A percentile compares a stretch with the other conserved stretches of the same genome.
Conservation (phyloP, 129 eudicot species). For the Arctium lappa region DNA sequence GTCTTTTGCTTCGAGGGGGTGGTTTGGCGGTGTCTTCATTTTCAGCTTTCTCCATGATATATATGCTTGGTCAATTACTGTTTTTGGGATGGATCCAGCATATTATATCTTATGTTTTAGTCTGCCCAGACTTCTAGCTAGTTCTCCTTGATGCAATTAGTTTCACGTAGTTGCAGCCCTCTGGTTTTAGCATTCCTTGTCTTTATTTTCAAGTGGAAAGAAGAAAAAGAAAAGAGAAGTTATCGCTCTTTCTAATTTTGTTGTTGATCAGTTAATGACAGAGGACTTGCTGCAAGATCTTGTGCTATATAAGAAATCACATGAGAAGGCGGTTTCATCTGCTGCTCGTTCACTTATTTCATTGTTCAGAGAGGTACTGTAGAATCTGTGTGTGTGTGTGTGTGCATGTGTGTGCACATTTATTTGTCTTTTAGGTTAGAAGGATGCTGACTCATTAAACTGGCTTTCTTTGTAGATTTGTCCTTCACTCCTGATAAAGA, state of each 20-base stretch:
- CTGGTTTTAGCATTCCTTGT: background rate
- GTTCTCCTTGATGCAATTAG: background rate
- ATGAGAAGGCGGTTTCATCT: slow-evolving; percentile 90
- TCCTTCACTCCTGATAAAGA: slow-evolving; percentile 85
- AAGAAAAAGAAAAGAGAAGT: background rate
- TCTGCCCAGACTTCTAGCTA: background rate
- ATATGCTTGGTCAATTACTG: background rate
- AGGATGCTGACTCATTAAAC: slow-evolving; percentile 16
- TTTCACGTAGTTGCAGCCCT: background rate
- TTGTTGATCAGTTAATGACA: slow-evolving; percentile 71
- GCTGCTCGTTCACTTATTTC: slow-evolving; percentile 92
- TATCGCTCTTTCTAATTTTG: background rate
- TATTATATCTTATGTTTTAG: background rate
- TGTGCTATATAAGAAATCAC: slow-evolving; percentile 77
- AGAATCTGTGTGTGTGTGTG: background rate
- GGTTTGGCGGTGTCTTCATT: background rate
- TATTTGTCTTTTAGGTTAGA: background rate
- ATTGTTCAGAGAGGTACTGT: slow-evolving; percentile 84
- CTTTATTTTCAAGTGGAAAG: background rate
- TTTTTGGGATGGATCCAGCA: background rate
- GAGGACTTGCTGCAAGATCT: slow-evolving; percentile 98
- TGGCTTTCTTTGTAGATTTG: slow-evolving; percentile 55
- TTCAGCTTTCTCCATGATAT: background rate
- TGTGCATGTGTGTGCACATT: background rate
- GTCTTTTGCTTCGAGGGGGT: background rate